Evolutionary conservation across 805 yeast species (phyloP).

Genomic region (Lipomyces anomalus): DNA sequence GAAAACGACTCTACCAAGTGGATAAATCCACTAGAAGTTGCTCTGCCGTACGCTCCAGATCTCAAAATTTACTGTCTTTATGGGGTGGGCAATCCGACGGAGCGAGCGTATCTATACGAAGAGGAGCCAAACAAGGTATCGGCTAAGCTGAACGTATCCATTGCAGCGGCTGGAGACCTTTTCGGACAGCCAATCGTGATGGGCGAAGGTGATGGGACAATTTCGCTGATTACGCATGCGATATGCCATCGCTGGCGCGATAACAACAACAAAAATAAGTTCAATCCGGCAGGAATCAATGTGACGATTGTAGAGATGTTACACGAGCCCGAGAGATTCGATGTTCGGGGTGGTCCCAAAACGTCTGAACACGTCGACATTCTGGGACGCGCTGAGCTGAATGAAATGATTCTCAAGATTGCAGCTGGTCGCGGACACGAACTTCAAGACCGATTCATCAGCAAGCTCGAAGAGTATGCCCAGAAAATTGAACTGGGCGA

Average conservation of each 20-base stretch:
- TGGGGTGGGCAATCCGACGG: slow-evolving; percentile 96
- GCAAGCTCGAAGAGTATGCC: slow-evolving; percentile 61
- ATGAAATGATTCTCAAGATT: slow-evolving; percentile 74
- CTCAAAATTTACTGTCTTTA: slow-evolving; percentile 84
- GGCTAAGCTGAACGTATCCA: slow-evolving; percentile 59
- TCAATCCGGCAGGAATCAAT: slow-evolving; percentile 68
- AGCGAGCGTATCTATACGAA: slow-evolving; percentile 80
- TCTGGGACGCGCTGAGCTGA: slow-evolving; percentile 84
- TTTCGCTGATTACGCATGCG: slow-evolving; percentile 76
- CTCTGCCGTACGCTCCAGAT: slow-evolving; percentile 90
- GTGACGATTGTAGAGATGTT: slow-evolving; percentile 85
- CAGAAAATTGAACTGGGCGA: slow-evolving; percentile 45
- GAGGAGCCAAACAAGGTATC: slow-evolving; percentile 53
- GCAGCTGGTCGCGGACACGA: slow-evolving; percentile 74
- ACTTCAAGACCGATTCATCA: slow-evolving; percentile 54
- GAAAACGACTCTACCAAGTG: slow-evolving; percentile 73
- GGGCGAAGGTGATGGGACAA: slow-evolving; percentile 96
- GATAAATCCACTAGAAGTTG: slow-evolving; percentile 91
- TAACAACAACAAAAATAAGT: slow-evolving; percentile 46
- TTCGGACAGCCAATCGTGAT: slow-evolving; percentile 55
- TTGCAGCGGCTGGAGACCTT: slow-evolving; percentile 52
- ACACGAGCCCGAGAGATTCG: slow-evolving; percentile 90
- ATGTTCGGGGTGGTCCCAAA: slow-evolving; percentile 93
- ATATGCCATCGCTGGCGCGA: slow-evolving; percentile 91
- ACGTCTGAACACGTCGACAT: slow-evolving; percentile 98